Conservation (phyloP, 352 stramenopile species). For the Phytophthora sansomeana region DNA sequence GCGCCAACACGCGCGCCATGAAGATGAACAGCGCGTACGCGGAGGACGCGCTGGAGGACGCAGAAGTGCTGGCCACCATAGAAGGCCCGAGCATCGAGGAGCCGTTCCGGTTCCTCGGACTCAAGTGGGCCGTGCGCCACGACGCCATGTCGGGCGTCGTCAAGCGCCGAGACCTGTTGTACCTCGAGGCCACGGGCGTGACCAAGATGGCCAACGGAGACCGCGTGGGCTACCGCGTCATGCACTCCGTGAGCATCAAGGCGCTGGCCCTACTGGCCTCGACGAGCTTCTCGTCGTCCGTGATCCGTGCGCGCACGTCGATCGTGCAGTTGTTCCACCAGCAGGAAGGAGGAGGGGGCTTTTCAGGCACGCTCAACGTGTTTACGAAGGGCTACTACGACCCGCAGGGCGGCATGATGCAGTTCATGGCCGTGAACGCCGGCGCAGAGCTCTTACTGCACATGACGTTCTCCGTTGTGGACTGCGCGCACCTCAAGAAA, state of each 20-base stretch:
- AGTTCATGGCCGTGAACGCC: constrained; percentile 53
- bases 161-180: constrained; percentile 64
- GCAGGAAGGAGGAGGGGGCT: constrained; percentile 11
- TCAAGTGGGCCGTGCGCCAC: constrained; percentile 62
- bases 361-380: constrained; percentile 48
- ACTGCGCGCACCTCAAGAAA: constrained; percentile 71
- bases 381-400: constrained; percentile 70
- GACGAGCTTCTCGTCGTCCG: constrained; percentile 37
- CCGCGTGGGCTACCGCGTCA: constrained; percentile 62
- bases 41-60: constrained; percentile 50
- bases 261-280: constrained; percentile 47
- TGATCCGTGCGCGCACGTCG: constrained; percentile 55
- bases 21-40: constrained; percentile 65
- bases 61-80: constrained; percentile 51
- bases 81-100: constrained; percentile 45
- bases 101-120: constrained; percentile 63
- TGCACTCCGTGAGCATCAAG: constrained; percentile 72
- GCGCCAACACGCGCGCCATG: constrained; percentile 61
- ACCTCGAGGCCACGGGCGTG: constrained; percentile 60
- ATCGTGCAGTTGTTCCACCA: constrained; percentile 63
- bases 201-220: constrained; percentile 44
- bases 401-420: constrained; percentile 58
- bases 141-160: constrained; percentile 36
- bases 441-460: constrained; percentile 52
- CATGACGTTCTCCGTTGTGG: constrained; percentile 43